Percentiles rank a stretch among this genome's conserved stretches.
Evolutionary conservation across 345 rosid species (phyloP).

Genomic region (Laguncularia racemosa): DNA sequence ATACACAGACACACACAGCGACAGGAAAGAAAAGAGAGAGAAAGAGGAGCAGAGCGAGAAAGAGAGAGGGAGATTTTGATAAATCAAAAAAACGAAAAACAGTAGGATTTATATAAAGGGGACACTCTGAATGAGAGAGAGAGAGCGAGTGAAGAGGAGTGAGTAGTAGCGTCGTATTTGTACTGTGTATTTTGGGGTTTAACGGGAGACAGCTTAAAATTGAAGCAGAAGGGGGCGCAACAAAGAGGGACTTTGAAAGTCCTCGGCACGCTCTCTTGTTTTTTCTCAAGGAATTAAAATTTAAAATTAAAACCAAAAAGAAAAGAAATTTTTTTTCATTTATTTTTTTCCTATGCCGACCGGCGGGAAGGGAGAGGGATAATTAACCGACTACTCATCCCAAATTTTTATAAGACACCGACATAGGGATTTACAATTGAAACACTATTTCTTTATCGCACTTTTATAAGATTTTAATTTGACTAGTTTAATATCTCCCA

Average conservation of each 20-base stretch:
- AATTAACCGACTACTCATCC: too few relatives aligned
- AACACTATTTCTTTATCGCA: too few relatives aligned
- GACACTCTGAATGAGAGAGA: conserved; percentile 1
- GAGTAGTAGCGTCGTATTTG: not conserved
- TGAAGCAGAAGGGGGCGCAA: conserved; percentile 45
- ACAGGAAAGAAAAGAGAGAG: not conserved
- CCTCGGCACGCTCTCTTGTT: not conserved
- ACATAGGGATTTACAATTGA: too few relatives aligned
- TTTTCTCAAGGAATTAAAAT: too few relatives aligned
- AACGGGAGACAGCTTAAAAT: conserved; percentile 61
- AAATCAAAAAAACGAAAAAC: not conserved
- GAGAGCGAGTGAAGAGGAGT: not conserved
- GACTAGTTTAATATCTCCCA: too few relatives aligned
- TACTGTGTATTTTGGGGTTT: conserved; percentile 12
- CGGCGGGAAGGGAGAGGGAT: too few relatives aligned
- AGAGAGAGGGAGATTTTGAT: conserved; percentile 2
- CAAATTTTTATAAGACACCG: too few relatives aligned
- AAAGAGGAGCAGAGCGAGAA: conserved; percentile 20
- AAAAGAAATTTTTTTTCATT: too few relatives aligned
- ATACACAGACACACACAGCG: too few relatives aligned
- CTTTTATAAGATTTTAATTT: too few relatives aligned
- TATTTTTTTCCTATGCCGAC: too few relatives aligned
- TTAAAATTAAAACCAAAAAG: too few relatives aligned
- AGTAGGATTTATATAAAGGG: not conserved
- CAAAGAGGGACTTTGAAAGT: not conserved